Evolutionary conservation across 495 filamentous ascomycete species (phyloP).

Genomic region (Elaphomyces granulatus): DNA sequence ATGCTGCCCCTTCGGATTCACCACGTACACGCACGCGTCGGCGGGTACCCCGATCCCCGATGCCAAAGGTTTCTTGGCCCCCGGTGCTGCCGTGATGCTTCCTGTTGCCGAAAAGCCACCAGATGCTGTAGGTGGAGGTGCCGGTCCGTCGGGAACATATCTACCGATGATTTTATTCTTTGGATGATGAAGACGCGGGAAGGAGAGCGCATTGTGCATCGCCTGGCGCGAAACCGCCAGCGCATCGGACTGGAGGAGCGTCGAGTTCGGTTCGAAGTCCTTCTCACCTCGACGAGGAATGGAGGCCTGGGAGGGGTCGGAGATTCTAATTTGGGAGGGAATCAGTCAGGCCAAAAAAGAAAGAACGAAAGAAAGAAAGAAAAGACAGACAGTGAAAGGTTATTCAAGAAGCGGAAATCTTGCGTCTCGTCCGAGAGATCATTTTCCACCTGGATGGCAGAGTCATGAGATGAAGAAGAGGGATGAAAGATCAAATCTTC

Average conservation of each 20-base stretch:
- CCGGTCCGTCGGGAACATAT: conserved; percentile 30
- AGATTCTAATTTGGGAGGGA: too few species aligned
- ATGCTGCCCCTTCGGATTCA: conserved; percentile 32
- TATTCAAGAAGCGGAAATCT: conserved; percentile 67
- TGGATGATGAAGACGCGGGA: conserved; percentile 48
- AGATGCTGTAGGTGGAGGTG: conserved; percentile 9
- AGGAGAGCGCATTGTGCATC: conserved; percentile 76
- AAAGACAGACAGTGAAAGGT: conserved; percentile 36
- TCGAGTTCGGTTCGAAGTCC: conserved; percentile 91
- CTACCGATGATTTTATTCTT: conserved; percentile 40
- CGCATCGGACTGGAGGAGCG: conserved; percentile 56
- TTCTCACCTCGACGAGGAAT: conserved; percentile 79
- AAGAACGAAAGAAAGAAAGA: background rate
- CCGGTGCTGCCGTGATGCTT: background rate
- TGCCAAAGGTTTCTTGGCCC: conserved; percentile 8
- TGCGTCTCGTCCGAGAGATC: conserved; percentile 72
- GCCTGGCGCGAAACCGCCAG: conserved; percentile 71
- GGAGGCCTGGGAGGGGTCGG: conserved; percentile 22
- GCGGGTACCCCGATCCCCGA: conserved; percentile 16
- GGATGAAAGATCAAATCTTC: conserved; percentile 26
- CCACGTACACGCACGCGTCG: conserved; percentile 30
- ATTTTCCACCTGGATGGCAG: conserved; percentile 32
- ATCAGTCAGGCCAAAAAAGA: too few species aligned
- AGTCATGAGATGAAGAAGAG: conserved; percentile 13
- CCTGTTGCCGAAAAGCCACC: background rate